phyloP scores from a whole-genome alignment of 768 basidiomycete genomes.

The Hygrocybe punicea region DNA sequence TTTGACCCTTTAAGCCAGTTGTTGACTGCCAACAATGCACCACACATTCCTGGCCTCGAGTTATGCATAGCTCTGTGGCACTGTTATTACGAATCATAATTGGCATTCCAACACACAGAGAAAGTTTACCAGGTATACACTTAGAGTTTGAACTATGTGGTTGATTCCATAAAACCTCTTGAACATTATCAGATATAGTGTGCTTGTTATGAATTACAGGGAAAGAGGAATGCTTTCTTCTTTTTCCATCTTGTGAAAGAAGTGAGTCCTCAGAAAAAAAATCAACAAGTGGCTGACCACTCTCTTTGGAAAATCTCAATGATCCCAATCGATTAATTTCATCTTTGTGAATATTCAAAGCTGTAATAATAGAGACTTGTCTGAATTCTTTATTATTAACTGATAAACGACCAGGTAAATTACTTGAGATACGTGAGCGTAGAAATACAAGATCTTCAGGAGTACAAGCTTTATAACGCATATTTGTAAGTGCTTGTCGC shows the following conservation, averaged over 20 bases:
- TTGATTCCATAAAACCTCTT: too few relatives aligned
- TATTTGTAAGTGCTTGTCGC: too few relatives aligned
- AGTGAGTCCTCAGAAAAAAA: too few relatives aligned
- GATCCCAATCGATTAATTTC: conserved; percentile 33
- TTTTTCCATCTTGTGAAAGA: too few relatives aligned
- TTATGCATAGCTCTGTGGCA: conserved; percentile 30
- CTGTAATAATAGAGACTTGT: conserved; percentile 39
- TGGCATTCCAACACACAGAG: too few relatives aligned
- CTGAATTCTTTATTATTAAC: conserved; percentile 22
- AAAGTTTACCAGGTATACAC: too few relatives aligned
- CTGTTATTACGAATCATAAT: too few relatives aligned
- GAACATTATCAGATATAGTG: too few relatives aligned
- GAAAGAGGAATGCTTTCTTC: too few relatives aligned
- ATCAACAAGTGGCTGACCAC: conserved; percentile 20
- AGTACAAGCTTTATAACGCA: too few relatives aligned
- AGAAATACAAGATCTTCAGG: conserved; percentile 36
- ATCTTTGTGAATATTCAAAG: conserved; percentile 36
- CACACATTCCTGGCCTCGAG: conserved; percentile 28
- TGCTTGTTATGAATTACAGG: too few relatives aligned
- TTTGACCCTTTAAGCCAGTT: conserved; percentile 14
- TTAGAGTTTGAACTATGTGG: too few relatives aligned
- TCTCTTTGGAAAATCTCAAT: conserved; percentile 35
- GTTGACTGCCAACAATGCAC: conserved; percentile 24
- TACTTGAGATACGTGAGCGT: conserved; percentile 19
- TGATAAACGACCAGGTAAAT: not conserved